Conservation (phyloP, 768 basidiomycete genomes). For the Xerocomus potaroensis region DNA sequence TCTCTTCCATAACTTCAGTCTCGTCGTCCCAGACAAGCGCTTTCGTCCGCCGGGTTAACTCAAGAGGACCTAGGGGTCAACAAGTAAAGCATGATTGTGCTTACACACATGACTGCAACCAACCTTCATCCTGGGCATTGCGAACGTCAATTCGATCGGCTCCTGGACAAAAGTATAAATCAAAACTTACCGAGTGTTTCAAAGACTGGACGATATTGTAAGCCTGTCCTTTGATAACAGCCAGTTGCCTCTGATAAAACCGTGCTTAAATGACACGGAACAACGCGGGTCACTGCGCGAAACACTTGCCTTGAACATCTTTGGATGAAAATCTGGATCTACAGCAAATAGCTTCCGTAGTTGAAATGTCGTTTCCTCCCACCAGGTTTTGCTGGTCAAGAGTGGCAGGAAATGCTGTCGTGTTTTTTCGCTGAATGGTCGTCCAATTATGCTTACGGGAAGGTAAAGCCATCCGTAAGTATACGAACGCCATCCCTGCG, state of each 20-base stretch:
- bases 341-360: constrained; percentile 73
- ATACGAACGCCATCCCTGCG: constrained; percentile 73
- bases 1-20: constrained; percentile 64
- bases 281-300: not conserved
- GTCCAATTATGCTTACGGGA: constrained; percentile 79
- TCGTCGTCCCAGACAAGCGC: constrained; percentile 86
- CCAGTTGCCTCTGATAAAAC: constrained; percentile 65
- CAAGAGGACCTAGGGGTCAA: constrained; percentile 66
- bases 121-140: constrained; percentile 68
- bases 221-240: constrained; percentile 92
- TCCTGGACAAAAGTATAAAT: not conserved
- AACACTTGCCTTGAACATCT: constrained; percentile 73
- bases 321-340: constrained; percentile 84
- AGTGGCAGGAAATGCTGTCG: constrained; percentile 78
- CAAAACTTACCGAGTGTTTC: constrained; percentile 58
- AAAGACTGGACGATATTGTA: constrained; percentile 87
- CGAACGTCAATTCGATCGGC: constrained; percentile 3
- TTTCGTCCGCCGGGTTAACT: constrained; percentile 78
- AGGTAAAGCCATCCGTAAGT: constrained; percentile 89
- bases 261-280: constrained; percentile 5
- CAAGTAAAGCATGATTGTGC: not conserved
- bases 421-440: constrained; percentile 81
- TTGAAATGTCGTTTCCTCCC: constrained; percentile 81
- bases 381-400: constrained; percentile 82
- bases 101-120: constrained; percentile 9